Conservation (phyloP, 1,139 yeast species). For the Diutina catenulata region DNA sequence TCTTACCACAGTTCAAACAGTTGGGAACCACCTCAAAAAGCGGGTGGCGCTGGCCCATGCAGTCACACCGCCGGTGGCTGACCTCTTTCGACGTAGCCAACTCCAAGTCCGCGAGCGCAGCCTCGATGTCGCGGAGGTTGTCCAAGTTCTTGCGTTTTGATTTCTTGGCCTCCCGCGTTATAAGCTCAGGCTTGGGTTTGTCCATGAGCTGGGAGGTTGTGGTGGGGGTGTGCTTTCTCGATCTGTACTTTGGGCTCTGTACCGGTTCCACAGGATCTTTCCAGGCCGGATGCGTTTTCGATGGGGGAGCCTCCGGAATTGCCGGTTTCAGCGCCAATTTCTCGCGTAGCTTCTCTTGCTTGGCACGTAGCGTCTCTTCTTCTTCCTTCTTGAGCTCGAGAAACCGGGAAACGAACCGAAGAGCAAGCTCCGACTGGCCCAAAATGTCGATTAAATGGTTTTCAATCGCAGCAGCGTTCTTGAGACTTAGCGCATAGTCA, state of each 20-base stretch:
- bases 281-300: background rate
- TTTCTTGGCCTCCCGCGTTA: slow-evolving; percentile 17
- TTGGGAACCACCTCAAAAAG: slow-evolving; percentile 85
- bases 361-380: slow-evolving; percentile 9
- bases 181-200: slow-evolving; percentile 14
- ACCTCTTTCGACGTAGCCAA: slow-evolving; percentile 10
- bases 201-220: slow-evolving; percentile 30
- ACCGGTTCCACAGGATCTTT: too few relatives aligned
- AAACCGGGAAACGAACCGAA: slow-evolving; percentile 26
- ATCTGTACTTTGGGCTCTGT: too few relatives aligned
- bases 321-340: slow-evolving; percentile 6
- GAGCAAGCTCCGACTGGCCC: slow-evolving; percentile 39
- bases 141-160: slow-evolving; percentile 29
- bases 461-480: slow-evolving; percentile 29
- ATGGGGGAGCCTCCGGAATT: background rate
- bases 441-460: slow-evolving; percentile 39
- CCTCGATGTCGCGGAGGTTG: slow-evolving; percentile 15
- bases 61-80: slow-evolving; percentile 42
- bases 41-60: slow-evolving; percentile 82
- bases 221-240: slow-evolving; percentile 16
- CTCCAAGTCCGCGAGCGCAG: slow-evolving; percentile 26
- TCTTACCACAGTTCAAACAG: slow-evolving; percentile 88
- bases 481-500: slow-evolving; percentile 32
- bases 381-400: slow-evolving; percentile 12
- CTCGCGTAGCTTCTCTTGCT: background rate